phyloP scores from a whole-genome alignment of 768 basidiomycete species.

The Tephrocybe sp. region DNA sequence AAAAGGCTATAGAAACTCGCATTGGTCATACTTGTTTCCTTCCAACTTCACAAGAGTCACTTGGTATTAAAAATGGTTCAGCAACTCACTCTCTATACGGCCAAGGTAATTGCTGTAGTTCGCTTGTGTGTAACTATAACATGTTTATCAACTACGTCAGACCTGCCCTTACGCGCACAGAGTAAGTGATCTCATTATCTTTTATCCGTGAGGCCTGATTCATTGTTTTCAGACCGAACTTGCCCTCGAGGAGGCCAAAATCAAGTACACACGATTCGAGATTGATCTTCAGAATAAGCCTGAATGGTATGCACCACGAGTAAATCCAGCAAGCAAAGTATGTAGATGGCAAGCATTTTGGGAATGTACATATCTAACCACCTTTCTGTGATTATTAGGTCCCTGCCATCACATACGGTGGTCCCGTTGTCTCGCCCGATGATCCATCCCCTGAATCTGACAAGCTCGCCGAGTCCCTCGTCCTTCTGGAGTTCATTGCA shows the following conservation, averaged over 20 bases:
- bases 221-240: constrained; percentile 45
- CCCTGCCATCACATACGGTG: constrained; percentile 62
- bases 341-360: constrained; percentile 6
- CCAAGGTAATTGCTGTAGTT: constrained; percentile 12
- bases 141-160: constrained; percentile 25
- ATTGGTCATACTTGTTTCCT: too few relatives aligned
- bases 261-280: constrained; percentile 49
- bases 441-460: constrained; percentile 57
- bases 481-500: constrained; percentile 67
- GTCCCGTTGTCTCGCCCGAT: constrained; percentile 53
- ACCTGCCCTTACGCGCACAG: constrained; percentile 62
- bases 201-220: background rate
- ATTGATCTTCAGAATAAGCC: constrained; percentile 68
- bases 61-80: background rate
- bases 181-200: constrained; percentile 31
- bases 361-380: background rate
- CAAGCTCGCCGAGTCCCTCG: constrained; percentile 65
- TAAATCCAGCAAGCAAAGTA: constrained; percentile 71
- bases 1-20: too few relatives aligned
- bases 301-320: constrained; percentile 63
- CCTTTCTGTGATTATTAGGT: constrained; percentile 47
- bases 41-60: too few relatives aligned
- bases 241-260: constrained; percentile 58
- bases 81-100: constrained; percentile 15
- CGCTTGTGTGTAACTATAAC: background rate